These are phyloP conservation scores for Syzygium oleosum DNA, from an alignment of 345 rosid species.

Conservation along the genomic window DNA sequence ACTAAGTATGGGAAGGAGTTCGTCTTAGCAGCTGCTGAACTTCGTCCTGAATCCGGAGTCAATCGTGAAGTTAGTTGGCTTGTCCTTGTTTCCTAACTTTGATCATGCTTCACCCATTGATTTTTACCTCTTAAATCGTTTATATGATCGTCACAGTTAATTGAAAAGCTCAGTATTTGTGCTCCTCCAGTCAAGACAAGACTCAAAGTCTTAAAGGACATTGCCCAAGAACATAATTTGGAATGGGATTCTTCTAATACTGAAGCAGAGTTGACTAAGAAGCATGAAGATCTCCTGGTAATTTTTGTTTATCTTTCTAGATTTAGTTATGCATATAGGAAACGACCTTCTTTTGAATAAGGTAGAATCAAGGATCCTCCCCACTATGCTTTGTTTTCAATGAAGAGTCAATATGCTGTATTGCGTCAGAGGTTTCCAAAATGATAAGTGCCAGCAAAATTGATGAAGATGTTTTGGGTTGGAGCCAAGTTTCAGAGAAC, in stretches of 20 bases:
- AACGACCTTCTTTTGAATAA: neutral
- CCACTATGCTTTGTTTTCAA: neutral
- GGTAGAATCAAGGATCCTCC: neutral
- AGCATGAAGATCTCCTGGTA: conserved; percentile 92
- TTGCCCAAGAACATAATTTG: conserved; percentile 58
- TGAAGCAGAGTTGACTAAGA: conserved; percentile 78
- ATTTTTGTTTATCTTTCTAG: neutral
- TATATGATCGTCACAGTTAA: conserved; percentile 34
- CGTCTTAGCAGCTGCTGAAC: conserved; percentile 63
- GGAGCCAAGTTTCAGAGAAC: neutral
- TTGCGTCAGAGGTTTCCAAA: neutral
- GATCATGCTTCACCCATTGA: neutral
- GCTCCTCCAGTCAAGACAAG: conserved; percentile 70
- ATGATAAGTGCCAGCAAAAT: neutral
- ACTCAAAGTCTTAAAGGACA: conserved; percentile 75
- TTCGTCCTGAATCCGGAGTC: conserved; percentile 87
- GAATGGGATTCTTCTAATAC: conserved; percentile 83
- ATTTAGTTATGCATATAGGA: neutral
- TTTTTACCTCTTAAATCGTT: neutral
- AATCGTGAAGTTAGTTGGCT: conserved; percentile 74
- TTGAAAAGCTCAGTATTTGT: conserved; percentile 76
- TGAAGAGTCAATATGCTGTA: neutral
- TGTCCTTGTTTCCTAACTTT: conserved; percentile 2
- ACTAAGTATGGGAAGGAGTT: conserved; percentile 90
- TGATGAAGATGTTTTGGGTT: neutral